Percentiles rank a stretch among this genome's conserved stretches.
Evolutionary conservation across 345 rosid genomes (phyloP).

Genomic region (Cardamine chenopodiifolia): DNA sequence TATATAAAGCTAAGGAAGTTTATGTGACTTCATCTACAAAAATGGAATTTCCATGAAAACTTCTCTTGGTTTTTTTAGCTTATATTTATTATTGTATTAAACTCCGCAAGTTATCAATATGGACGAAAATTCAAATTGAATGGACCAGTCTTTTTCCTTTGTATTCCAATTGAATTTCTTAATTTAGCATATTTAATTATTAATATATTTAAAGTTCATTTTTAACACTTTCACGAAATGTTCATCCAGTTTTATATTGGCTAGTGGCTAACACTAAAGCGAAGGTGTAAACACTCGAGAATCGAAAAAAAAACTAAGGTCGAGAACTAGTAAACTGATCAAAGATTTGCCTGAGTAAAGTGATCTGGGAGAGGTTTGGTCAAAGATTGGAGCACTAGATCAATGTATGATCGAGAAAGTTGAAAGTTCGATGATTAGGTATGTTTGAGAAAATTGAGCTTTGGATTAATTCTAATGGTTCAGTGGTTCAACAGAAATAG

Average conservation of each 20-base stretch:
- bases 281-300: not conserved
- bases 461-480: too few species aligned
- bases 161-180: not conserved
- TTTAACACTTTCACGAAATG: not conserved
- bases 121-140: not conserved
- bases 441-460: too few species aligned
- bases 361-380: not conserved
- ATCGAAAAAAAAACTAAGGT: not conserved
- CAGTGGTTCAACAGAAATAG: too few species aligned
- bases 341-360: not conserved
- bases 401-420: not conserved
- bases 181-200: not conserved
- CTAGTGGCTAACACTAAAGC: conserved; percentile 6
- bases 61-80: not conserved
- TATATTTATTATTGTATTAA: not conserved
- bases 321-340: not conserved
- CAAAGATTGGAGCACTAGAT: not conserved
- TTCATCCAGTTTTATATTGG: conserved; percentile 2
- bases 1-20: not conserved
- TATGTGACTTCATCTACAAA: not conserved
- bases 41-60: not conserved
- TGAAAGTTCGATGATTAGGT: too few species aligned
- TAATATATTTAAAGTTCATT: not conserved
- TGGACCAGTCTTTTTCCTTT: not conserved
- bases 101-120: not conserved